Evolutionary conservation across 768 basidiomycete genomes (phyloP), one percentile per base, ranked within the genome.

Genomic region (Phallus indusiatus): DNA sequence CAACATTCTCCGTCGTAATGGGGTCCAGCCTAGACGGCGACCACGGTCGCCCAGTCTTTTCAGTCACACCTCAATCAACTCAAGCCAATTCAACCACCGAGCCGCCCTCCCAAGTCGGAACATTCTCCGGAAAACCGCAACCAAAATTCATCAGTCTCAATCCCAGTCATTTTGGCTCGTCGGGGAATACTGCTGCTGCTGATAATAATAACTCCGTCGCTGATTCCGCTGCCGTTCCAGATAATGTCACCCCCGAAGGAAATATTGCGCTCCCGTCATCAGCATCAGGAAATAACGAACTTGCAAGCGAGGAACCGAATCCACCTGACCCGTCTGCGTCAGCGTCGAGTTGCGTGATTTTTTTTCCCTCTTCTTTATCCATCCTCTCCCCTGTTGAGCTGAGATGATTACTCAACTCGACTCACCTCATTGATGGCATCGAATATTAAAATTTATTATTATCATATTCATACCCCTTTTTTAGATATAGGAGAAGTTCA

Each of bases 1-100:
- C 67, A 1, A 34, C 53, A 1, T 54, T 60, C 28, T 54, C 59
- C 16, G 65, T 68, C 47, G 55, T 62, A 34, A 54, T 54, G 34
- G 64, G 54, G 16, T 60, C 62, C 54, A 70, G 59, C 20, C 55
- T 61, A 11, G 64, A 66, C 14, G 57, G 57, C 16, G 42, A 42
- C 18, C 47, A 47, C 16, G 56, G 49, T 17, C 55, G 54, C 4
- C 60, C 60, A 18, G 60, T 55, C 12, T 61, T 61, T 52, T 22
- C 60, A 5, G 60, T 61, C 20, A 55, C 54, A 1, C 60, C 60
- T 34, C 60, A 61, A 47, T 36, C 54, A 17, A 56, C 54, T 3
- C 54, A 60, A 22, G 56, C 50, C 3, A 22, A 22, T 17, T 16
- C 24, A 22, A 17, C 54, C 14, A 14, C 9, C 52, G 50, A n/a